A percentile compares a stretch with the other conserved stretches of the same genome.
Evolutionary conservation across 352 stramenopile species (phyloP).

Genomic region (Thalassiosira exigua): DNA sequence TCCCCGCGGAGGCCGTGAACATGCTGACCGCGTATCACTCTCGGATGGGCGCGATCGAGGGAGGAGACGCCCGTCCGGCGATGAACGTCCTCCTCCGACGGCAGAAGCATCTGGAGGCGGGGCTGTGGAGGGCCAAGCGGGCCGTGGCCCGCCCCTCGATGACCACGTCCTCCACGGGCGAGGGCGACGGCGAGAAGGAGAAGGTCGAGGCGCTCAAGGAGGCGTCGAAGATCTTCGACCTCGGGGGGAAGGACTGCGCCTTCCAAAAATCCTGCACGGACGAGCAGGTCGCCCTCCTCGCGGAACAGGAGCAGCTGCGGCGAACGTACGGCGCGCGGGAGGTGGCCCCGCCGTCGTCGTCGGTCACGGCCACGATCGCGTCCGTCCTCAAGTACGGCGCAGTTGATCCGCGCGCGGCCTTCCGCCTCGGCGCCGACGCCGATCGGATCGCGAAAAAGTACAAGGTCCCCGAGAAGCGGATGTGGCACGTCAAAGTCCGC

Average conservation of each 20-base stretch:
- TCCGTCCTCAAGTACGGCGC: conserved; percentile 73
- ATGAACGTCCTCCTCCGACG: conserved; percentile 66
- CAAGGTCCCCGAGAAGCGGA: conserved; percentile 75
- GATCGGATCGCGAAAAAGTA: conserved; percentile 81
- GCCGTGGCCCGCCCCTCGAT: conserved; percentile 39
- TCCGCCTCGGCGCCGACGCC: conserved; percentile 69
- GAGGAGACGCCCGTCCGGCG: conserved; percentile 60
- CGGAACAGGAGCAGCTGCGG: conserved; percentile 76
- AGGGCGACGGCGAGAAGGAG: conserved; percentile 62
- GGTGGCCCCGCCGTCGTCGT: conserved; percentile 69
- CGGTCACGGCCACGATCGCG: conserved; percentile 73
- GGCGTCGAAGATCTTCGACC: conserved; percentile 74
- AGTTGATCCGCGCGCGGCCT: conserved; percentile 62
- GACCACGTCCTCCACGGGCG: conserved; percentile 5
- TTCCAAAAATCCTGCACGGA: conserved; percentile 83
- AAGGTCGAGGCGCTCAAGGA: conserved; percentile 68
- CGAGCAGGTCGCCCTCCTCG: conserved; percentile 75
- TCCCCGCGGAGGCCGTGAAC: conserved; percentile 75
- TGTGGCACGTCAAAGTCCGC: conserved; percentile 80
- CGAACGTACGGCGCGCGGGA: conserved; percentile 67
- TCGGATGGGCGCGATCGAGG: conserved; percentile 30
- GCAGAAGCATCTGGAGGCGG: conserved; percentile 69
- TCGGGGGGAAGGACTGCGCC: conserved; percentile 72
- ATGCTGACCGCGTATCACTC: conserved; percentile 58
- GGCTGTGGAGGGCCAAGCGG: conserved; percentile 61